Evolutionary conservation across 768 basidiomycete species (phyloP).

Genomic region (Leccinum sublutescens): DNA sequence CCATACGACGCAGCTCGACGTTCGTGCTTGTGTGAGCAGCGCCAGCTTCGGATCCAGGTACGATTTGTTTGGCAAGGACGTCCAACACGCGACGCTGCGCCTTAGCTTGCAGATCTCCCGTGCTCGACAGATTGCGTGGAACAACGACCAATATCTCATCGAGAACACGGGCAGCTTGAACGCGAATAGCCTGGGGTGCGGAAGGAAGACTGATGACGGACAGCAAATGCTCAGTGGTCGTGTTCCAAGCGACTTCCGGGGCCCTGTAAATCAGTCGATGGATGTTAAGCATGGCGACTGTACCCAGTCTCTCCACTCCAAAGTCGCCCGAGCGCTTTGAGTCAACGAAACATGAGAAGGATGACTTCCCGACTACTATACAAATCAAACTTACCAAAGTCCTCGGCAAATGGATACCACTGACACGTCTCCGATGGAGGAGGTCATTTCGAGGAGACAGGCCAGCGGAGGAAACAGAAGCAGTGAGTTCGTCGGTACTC

Average conservation of each 20-base stretch:
- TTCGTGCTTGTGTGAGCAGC: slow-evolving; percentile 44
- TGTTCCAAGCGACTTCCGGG: slow-evolving; percentile 81
- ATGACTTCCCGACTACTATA: not conserved
- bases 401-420: slow-evolving; percentile 83
- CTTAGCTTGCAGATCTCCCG: slow-evolving; percentile 60
- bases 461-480: slow-evolving; percentile 32
- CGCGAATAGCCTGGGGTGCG: slow-evolving; percentile 75
- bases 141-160: slow-evolving; percentile 81
- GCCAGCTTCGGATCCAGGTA: slow-evolving; percentile 40
- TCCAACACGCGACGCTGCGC: slow-evolving; percentile 85
- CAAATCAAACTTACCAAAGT: slow-evolving; percentile 56
- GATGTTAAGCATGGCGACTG: slow-evolving; percentile 78
- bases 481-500: slow-evolving; percentile 34
- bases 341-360: slow-evolving; percentile 1
- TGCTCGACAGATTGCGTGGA: slow-evolving; percentile 62
- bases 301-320: slow-evolving; percentile 84
- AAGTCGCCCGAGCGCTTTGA: slow-evolving; percentile 85
- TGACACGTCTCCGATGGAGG: slow-evolving; percentile 68
- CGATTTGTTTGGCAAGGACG: slow-evolving; percentile 79
- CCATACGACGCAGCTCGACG: slow-evolving; percentile 84
- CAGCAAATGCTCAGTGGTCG: slow-evolving; percentile 77
- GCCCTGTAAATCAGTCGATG: slow-evolving; percentile 83
- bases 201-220: slow-evolving; percentile 65
- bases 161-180: slow-evolving; percentile 86
- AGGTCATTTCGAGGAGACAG: slow-evolving; percentile 43